Percentiles rank a stretch among this genome's conserved stretches.
phyloP scores from a whole-genome alignment of 169 alveolate species.

The Perkinsus chesapeaki region DNA sequence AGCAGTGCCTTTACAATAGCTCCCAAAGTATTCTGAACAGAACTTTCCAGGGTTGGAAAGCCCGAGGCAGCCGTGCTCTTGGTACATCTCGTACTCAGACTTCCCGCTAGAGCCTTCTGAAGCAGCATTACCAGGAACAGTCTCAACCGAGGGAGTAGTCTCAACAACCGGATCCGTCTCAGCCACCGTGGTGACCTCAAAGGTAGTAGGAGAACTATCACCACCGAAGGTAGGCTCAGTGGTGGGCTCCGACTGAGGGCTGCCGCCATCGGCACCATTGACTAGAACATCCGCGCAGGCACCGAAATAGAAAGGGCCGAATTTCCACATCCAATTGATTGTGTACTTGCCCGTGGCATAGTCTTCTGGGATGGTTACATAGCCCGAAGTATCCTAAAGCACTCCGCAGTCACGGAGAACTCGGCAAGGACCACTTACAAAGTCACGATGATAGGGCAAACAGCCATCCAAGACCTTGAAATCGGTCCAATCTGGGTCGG shows the following conservation, averaged over 20 bases:
- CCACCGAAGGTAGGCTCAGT: not conserved
- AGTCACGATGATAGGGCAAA: not conserved
- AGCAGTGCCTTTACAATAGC: not conserved
- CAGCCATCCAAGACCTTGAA: not conserved
- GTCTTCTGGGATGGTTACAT: not conserved
- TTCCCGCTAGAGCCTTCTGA: not conserved
- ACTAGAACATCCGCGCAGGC: not conserved
- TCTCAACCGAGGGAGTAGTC: not conserved
- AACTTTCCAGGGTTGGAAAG: not conserved
- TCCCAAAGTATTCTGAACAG: not conserved
- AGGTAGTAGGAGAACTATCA: not conserved
- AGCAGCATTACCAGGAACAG: not conserved
- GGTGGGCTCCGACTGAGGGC: not conserved
- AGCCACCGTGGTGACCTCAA: not conserved
- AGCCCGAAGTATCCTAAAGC: not conserved
- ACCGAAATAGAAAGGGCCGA: not conserved
- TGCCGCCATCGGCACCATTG: not conserved
- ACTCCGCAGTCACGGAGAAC: not conserved
- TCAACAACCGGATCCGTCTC: not conserved
- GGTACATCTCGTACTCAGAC: not conserved
- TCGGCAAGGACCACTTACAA: not conserved
- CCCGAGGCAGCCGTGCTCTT: not conserved
- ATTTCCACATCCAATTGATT: not conserved
- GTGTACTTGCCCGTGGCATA: not conserved
- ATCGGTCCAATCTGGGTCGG: not conserved